These are phyloP conservation scores for Trichosporon faecale DNA, from an alignment of 1,284 basidiomycete species.

Conservation along the genomic window DNA sequence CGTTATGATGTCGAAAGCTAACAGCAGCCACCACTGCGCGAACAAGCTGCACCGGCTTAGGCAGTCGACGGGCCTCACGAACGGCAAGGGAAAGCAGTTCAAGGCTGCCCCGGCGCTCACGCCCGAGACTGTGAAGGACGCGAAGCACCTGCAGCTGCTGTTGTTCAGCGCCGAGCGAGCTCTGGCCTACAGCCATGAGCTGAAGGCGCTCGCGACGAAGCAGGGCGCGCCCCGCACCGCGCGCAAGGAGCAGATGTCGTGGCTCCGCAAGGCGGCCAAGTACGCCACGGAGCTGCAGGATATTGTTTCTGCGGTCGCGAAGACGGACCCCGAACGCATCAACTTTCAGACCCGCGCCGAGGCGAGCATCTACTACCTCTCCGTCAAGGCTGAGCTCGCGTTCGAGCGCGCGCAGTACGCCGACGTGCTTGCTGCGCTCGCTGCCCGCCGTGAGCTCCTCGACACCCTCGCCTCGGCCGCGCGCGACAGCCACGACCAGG, in stretches of 20 bases:
- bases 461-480: conserved; percentile 63
- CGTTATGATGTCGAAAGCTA: not conserved
- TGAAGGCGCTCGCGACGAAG: conserved; percentile 54
- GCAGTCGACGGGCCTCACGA: conserved; percentile 75
- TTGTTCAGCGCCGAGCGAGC: conserved; percentile 86
- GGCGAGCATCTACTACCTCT: conserved; percentile 51
- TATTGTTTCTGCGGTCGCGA: conserved; percentile 63
- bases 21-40: conserved; percentile 75
- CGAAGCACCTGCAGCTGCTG: conserved; percentile 65
- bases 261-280: conserved; percentile 79
- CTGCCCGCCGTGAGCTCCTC: conserved; percentile 68
- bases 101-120: conserved; percentile 70
- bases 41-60: conserved; percentile 85
- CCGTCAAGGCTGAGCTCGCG: conserved; percentile 49
- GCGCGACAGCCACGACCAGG: conserved; percentile 73
- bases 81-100: conserved; percentile 84
- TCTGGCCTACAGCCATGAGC: conserved; percentile 85
- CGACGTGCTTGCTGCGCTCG: conserved; percentile 71
- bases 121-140: conserved; percentile 61
- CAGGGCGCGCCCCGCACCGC: conserved; percentile 25
- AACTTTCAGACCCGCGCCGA: conserved; percentile 45
- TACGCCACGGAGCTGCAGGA: conserved; percentile 76
- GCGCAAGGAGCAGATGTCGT: conserved; percentile 51
- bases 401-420: conserved; percentile 65
- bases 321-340: conserved; percentile 18